These are phyloP conservation scores for Myochromella boudieri DNA, from an alignment of 768 basidiomycete species.

Conservation along the genomic window DNA sequence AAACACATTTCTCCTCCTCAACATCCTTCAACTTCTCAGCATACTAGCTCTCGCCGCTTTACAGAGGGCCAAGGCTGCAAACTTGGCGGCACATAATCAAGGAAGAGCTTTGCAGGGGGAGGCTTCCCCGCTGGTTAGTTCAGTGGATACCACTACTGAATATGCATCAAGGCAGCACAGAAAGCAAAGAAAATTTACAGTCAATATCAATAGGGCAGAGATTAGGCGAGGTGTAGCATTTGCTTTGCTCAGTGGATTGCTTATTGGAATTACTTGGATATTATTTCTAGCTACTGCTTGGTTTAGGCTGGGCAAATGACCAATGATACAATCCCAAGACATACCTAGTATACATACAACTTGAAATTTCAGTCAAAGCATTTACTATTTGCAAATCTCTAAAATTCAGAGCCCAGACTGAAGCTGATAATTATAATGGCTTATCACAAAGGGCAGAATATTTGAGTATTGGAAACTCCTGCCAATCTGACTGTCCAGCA, in stretches of 20 bases:
- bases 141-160: slow-evolving; percentile 7
- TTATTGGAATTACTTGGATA: slow-evolving; percentile 58
- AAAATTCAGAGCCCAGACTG: too few relatives aligned
- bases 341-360: too few relatives aligned
- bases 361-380: too few relatives aligned
- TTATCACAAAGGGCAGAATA: too few relatives aligned
- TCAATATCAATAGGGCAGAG: too few relatives aligned
- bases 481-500: too few relatives aligned
- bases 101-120: slow-evolving; percentile 2
- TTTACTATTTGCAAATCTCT: too few relatives aligned
- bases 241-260: slow-evolving; percentile 34
- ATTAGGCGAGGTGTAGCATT: slow-evolving; percentile 51
- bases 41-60: slow-evolving; percentile 50
- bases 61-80: slow-evolving; percentile 39
- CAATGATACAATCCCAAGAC: too few relatives aligned
- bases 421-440: too few relatives aligned
- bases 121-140: slow-evolving; percentile 10
- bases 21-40: slow-evolving; percentile 53
- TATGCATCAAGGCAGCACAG: not conserved
- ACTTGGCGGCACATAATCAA: not conserved
- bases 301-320: slow-evolving; percentile 53
- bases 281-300: slow-evolving; percentile 65
- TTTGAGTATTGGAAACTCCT: too few relatives aligned
- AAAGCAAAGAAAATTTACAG: too few relatives aligned
- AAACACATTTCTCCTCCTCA: slow-evolving; percentile 54